Conservation (phyloP, 139 green algal species). For the Gonium pectorale region DNA sequence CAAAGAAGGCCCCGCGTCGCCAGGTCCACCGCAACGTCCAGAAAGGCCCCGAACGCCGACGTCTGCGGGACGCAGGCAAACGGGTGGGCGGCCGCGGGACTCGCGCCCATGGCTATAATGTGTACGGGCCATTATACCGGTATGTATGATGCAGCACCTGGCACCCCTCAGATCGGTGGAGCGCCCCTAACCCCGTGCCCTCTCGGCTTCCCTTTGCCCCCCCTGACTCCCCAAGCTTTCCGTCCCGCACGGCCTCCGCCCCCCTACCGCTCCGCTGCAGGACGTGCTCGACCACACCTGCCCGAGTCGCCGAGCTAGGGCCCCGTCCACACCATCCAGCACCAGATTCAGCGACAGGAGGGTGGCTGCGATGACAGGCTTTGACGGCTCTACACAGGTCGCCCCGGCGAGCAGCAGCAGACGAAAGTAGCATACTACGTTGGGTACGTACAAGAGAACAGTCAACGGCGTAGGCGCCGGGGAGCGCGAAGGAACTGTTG, state of each 20-base stretch:
- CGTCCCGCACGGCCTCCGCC: no score
- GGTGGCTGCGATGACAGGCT: not conserved
- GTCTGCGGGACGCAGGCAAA: constrained; percentile 12
- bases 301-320: constrained; percentile 1
- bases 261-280: not conserved
- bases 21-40: constrained; percentile 70
- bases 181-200: not conserved
- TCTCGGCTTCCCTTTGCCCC: no score
- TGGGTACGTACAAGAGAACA: constrained; percentile 4
- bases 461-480: no score
- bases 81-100: not conserved
- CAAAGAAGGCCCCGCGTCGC: constrained; percentile 59
- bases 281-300: constrained; percentile 1
- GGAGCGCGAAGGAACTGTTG: no score
- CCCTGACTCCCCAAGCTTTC: no score
- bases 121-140: no score
- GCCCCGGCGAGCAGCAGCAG: not conserved
- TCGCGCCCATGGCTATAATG: not conserved
- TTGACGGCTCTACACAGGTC: not conserved
- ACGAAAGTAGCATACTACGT: not conserved
- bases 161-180: not conserved
- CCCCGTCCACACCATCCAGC: constrained; percentile 22
- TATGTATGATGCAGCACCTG: not conserved
- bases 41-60: constrained; percentile 66
- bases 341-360: not conserved